These are phyloP conservation scores for Nigrograna mackinnonii DNA, from an alignment of 2,329 filamentous ascomycete species.

Conservation along the genomic window DNA sequence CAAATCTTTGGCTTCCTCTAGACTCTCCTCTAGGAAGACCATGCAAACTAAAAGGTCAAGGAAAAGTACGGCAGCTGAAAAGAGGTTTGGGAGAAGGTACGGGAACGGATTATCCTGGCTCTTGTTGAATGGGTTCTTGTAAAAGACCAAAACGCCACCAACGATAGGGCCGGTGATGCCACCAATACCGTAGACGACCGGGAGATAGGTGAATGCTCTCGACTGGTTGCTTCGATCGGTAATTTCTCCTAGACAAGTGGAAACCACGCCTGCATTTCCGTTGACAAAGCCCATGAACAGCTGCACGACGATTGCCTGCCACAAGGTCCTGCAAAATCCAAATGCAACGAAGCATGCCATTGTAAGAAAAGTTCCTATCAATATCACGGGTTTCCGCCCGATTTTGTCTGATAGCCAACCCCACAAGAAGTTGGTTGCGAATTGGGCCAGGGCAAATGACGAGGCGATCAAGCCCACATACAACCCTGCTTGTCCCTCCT, in stretches of 20 bases:
- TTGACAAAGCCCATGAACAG: conserved; percentile 90
- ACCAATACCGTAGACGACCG: conserved; percentile 93
- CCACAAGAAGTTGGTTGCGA: conserved; percentile 91
- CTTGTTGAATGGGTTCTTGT: conserved; percentile 58
- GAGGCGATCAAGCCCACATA: conserved; percentile 92
- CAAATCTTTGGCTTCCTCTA: conserved; percentile 67
- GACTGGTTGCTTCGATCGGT: conserved; percentile 96
- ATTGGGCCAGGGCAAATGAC: conserved; percentile 88
- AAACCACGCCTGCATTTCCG: conserved; percentile 92
- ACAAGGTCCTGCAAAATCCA: conserved; percentile 80
- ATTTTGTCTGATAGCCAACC: conserved; percentile 80
- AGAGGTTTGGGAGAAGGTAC: conserved; percentile 82
- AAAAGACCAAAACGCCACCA: conserved; percentile 80
- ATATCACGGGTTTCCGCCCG: conserved; percentile 79
- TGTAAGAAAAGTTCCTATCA: conserved; percentile 81
- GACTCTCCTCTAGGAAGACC: conserved; percentile 86
- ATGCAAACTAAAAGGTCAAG: conserved; percentile 73
- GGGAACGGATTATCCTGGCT: conserved; percentile 67
- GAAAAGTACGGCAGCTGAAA: conserved; percentile 72
- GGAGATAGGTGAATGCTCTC: conserved; percentile 88
- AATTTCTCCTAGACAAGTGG: conserved; percentile 90
- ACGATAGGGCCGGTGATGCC: conserved; percentile 90
- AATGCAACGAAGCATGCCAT: conserved; percentile 82
- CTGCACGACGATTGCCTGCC: conserved; percentile 85
- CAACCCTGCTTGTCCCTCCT: conserved; percentile 71